A percentile compares a stretch with the other conserved stretches of the same genome.
These are phyloP conservation scores for Lodderomyces beijingensis DNA, from an alignment of 1,139 yeast species.

Conservation along the genomic window DNA sequence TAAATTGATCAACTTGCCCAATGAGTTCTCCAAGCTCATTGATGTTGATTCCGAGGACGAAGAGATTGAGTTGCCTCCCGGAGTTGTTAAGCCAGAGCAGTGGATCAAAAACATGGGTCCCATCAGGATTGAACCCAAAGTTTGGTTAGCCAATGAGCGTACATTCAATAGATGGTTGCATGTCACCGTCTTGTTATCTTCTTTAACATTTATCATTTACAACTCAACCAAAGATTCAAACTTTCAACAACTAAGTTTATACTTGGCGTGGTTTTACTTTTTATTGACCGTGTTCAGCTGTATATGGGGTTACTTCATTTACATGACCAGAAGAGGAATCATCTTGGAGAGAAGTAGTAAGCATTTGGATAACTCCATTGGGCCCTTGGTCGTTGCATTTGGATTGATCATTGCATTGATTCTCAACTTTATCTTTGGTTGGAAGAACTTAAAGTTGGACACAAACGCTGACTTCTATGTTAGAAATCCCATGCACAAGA, in stretches of 20 bases:
- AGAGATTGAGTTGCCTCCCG: conserved; percentile 82
- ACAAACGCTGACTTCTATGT: conserved; percentile 25
- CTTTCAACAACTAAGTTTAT: conserved; percentile 51
- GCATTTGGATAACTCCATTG: conserved; percentile 85
- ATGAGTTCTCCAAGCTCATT: conserved; percentile 34
- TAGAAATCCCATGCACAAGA: conserved; percentile 31
- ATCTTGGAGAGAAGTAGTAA: conserved; percentile 79
- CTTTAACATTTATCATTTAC: conserved; percentile 80
- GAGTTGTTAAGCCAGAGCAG: conserved; percentile 76
- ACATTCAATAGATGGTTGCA: conserved; percentile 95
- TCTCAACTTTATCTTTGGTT: conserved; percentile 69
- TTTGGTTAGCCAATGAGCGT: conserved; percentile 97
- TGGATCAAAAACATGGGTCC: conserved; percentile 89
- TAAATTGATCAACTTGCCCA: conserved; percentile 25
- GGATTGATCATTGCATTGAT: conserved; percentile 65
- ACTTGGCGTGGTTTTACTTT: conserved; percentile 76
- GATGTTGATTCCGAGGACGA: conserved; percentile 83
- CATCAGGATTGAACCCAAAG: conserved; percentile 91
- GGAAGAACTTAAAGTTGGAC: conserved; percentile 31
- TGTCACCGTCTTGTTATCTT: conserved; percentile 83
- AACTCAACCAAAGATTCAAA: conserved; percentile 67
- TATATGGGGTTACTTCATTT: conserved; percentile 83
- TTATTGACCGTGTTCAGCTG: conserved; percentile 77
- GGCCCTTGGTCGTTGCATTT: conserved; percentile 75
- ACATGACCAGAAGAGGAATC: conserved; percentile 62